Conservation (phyloP, 2,329 filamentous ascomycete genomes). For the Microcera coccophila region DNA sequence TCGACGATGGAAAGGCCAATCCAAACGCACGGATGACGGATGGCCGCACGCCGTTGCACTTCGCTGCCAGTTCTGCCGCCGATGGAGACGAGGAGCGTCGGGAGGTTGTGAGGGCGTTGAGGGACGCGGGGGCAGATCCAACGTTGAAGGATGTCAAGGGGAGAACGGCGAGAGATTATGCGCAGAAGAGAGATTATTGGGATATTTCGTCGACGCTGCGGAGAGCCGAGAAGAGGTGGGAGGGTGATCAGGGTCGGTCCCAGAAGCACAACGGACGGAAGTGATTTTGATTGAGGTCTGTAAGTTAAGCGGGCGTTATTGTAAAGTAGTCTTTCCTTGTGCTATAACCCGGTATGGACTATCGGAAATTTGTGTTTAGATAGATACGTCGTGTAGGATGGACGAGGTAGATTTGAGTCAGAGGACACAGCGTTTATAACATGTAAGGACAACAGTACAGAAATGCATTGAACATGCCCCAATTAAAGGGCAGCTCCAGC, state of each 20-base stretch:
- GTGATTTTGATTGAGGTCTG: slow-evolving; percentile 5
- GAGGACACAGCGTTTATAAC: no score
- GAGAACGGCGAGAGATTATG: slow-evolving; percentile 29
- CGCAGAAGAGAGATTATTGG: slow-evolving; percentile 31
- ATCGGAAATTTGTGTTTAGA: neutral
- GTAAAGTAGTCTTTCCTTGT: no score
- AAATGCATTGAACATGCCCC: no score
- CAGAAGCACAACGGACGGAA: slow-evolving; percentile 26
- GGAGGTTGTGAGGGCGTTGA: slow-evolving; percentile 28
- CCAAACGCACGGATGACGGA: slow-evolving; percentile 27
- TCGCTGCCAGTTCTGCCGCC: slow-evolving; percentile 28
- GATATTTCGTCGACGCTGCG: slow-evolving; percentile 31
- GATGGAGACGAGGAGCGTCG: slow-evolving; percentile 31
- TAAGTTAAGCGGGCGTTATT: no score
- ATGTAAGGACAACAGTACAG: no score
- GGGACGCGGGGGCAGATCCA: slow-evolving; percentile 30
- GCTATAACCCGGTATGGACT: no score
- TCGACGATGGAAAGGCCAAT: slow-evolving; percentile 29
- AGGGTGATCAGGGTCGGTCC: slow-evolving; percentile 28
- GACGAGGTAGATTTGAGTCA: no score
- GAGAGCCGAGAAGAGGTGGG: slow-evolving; percentile 33
- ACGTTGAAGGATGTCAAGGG: slow-evolving; percentile 25
- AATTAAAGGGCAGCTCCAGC: no score
- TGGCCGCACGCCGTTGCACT: slow-evolving; percentile 32
- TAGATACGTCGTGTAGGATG: no score